Percentiles rank a stretch among this genome's conserved stretches.
Conservation (phyloP, 2,329 filamentous ascomycete species). For the Colletotrichum incanum region DNA sequence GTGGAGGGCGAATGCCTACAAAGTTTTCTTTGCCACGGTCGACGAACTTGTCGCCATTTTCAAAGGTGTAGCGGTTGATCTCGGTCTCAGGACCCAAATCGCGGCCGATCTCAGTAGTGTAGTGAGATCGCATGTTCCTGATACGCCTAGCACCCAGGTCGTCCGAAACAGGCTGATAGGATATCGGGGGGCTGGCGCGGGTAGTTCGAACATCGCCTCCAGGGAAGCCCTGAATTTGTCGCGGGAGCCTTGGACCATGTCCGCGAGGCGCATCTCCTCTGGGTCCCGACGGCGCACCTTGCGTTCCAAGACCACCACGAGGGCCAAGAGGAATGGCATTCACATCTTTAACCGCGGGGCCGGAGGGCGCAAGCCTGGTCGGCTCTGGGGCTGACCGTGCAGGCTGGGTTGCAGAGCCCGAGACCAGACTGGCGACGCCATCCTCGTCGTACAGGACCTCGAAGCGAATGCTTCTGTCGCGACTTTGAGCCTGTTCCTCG, state of each 20-base stretch:
- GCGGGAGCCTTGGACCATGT: slow-evolving; percentile 46
- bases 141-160: slow-evolving; percentile 77
- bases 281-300: slow-evolving; percentile 54
- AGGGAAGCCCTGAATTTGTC: slow-evolving; percentile 42
- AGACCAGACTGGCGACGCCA: slow-evolving; percentile 68
- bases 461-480: slow-evolving; percentile 70
- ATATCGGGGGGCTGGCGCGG: slow-evolving; percentile 58
- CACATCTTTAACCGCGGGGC: slow-evolving; percentile 45
- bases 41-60: slow-evolving; percentile 76
- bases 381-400: slow-evolving; percentile 37
- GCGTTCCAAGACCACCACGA: slow-evolving; percentile 35
- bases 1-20: slow-evolving; percentile 73
- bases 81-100: slow-evolving; percentile 63
- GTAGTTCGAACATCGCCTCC: slow-evolving; percentile 55
- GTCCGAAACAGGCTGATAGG: slow-evolving; percentile 72
- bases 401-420: slow-evolving; percentile 38
- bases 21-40: slow-evolving; percentile 82
- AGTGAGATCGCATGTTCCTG: slow-evolving; percentile 67
- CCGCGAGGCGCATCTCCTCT: slow-evolving; percentile 54
- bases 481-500: slow-evolving; percentile 69
- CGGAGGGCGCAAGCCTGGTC: slow-evolving; percentile 30
- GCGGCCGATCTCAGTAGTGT: slow-evolving; percentile 58
- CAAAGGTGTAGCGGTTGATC: slow-evolving; percentile 82
- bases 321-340: slow-evolving; percentile 58
- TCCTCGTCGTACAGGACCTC: slow-evolving; percentile 80